Percentiles rank a stretch among this genome's conserved stretches.
These are phyloP conservation scores for Striga asiatica DNA, from an alignment of 257 asterid species.

Conservation along the genomic window DNA sequence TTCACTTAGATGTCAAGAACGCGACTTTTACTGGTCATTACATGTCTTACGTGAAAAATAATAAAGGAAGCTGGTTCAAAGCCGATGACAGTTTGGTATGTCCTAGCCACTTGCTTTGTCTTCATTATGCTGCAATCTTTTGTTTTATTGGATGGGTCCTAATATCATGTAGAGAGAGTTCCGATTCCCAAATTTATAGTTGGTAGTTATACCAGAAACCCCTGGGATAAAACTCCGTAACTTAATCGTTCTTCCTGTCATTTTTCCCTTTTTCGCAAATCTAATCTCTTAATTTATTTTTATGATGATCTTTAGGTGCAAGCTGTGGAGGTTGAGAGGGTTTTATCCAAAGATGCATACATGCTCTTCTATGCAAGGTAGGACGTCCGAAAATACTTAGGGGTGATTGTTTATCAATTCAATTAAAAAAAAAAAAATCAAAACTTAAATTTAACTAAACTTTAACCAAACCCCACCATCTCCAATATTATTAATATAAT, in stretches of 20 bases:
- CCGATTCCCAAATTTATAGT: neutral
- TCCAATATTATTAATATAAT: too few species aligned
- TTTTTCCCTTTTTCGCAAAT: neutral
- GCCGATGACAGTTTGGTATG: conserved; percentile 65
- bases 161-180: neutral
- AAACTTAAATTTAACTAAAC: too few species aligned
- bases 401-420: too few species aligned
- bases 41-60: conserved; percentile 58
- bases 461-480: neutral
- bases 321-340: conserved; percentile 49
- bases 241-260: neutral
- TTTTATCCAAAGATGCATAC: conserved; percentile 55
- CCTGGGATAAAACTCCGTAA: neutral
- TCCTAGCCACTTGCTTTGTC: conserved; percentile 1
- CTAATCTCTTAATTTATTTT: neutral
- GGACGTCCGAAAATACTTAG: too few species aligned
- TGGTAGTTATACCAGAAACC: neutral
- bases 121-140: neutral
- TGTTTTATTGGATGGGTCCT: neutral
- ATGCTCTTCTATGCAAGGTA: conserved; percentile 90
- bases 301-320: conserved; percentile 38
- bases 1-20: conserved; percentile 63
- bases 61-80: conserved; percentile 64
- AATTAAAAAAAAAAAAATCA: too few species aligned
- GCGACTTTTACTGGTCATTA: conserved; percentile 82